Evolutionary conservation across 2,329 filamentous ascomycete genomes (phyloP).

Genomic region (Aphanoascus verrucosus): DNA sequence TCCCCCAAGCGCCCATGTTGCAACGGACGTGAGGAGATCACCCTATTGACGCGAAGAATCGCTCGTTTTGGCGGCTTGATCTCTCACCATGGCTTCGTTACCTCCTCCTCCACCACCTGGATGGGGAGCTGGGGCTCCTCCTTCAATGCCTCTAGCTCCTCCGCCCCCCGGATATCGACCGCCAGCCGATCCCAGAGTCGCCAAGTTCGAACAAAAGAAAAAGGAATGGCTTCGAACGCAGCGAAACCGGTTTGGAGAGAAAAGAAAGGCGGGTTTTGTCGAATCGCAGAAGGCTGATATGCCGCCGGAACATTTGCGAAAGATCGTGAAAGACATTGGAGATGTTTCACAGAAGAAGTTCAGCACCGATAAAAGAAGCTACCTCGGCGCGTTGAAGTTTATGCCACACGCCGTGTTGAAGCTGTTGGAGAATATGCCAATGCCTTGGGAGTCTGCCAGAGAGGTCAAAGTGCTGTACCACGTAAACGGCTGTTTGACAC

Average conservation of each 20-base stretch:
- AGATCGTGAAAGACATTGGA: conserved; percentile 96
- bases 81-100: conserved; percentile 45
- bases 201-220: conserved; percentile 97
- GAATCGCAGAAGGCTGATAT: conserved; percentile 98
- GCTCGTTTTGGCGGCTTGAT: not conserved
- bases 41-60: conserved; percentile 1
- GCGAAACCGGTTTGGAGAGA: conserved; percentile 89
- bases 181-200: conserved; percentile 67
- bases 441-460: conserved; percentile 95
- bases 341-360: conserved; percentile 99
- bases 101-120: conserved; percentile 59
- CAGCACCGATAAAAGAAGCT: conserved; percentile 95
- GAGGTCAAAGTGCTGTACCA: conserved; percentile 98
- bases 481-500: conserved; percentile 89
- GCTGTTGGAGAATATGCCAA: conserved; percentile 97
- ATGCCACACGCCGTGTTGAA: conserved; percentile 99
- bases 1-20: conserved; percentile 9
- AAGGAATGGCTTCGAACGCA: conserved; percentile 93
- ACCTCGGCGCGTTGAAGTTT: conserved; percentile 93
- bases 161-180: conserved; percentile 80
- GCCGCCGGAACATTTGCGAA: conserved; percentile 94
- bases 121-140: conserved; percentile 46
- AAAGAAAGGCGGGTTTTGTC: conserved; percentile 89
- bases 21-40: conserved; percentile 6
- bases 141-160: conserved; percentile 50